Evolutionary conservation across 2,329 filamentous ascomycete species (phyloP).

Genomic region (Epichloe scottii): DNA sequence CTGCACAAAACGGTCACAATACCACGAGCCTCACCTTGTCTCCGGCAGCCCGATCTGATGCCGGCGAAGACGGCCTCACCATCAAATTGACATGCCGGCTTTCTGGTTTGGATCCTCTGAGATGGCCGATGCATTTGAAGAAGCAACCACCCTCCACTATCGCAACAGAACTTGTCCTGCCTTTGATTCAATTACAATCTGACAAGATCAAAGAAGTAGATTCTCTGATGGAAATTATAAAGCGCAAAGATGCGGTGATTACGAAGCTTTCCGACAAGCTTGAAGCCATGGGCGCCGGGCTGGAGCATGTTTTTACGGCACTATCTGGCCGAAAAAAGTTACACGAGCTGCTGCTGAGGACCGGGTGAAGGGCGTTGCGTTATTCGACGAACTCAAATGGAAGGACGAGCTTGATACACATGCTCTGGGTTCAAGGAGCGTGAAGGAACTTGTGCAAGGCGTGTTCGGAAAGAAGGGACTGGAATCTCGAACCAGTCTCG

Average conservation of each 20-base stretch:
- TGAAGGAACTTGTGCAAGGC: slow-evolving; percentile 24
- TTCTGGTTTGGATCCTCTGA: slow-evolving; percentile 50
- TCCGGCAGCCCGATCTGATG: slow-evolving; percentile 18
- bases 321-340: slow-evolving; percentile 35
- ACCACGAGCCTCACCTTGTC: slow-evolving; percentile 33
- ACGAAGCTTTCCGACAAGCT: slow-evolving; percentile 40
- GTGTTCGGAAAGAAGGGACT: slow-evolving; percentile 29
- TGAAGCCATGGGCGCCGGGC: slow-evolving; percentile 34
- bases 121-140: slow-evolving; percentile 51
- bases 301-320: slow-evolving; percentile 41
- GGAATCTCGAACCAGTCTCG: slow-evolving; percentile 15
- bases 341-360: slow-evolving; percentile 31
- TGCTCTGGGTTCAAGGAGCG: slow-evolving; percentile 16
- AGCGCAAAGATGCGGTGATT: slow-evolving; percentile 40
- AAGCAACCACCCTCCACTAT: slow-evolving; percentile 30
- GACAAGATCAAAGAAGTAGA: slow-evolving; percentile 26
- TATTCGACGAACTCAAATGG: slow-evolving; percentile 32
- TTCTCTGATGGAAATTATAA: slow-evolving; percentile 29
- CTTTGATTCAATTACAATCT: slow-evolving; percentile 36
- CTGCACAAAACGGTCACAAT: slow-evolving; percentile 28
- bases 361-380: slow-evolving; percentile 38
- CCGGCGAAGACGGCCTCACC: slow-evolving; percentile 29
- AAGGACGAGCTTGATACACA: slow-evolving; percentile 15
- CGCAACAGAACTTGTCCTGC: slow-evolving; percentile 37
- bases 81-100: slow-evolving; percentile 48